phyloP scores from a whole-genome alignment of 768 basidiomycete genomes.

The Tricholoma matsutake region DNA sequence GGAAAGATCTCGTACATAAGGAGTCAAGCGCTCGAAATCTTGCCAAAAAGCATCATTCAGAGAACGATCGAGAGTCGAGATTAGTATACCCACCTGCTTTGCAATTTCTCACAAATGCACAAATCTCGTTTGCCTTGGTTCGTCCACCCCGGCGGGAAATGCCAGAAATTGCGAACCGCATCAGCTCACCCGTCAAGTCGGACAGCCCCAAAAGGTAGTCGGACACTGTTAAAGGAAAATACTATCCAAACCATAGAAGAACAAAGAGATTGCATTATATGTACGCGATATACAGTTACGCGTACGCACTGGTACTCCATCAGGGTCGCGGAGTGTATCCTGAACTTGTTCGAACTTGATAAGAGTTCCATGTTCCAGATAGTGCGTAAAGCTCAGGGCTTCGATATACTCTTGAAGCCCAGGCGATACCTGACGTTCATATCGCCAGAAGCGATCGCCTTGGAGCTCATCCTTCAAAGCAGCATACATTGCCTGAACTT shows the following conservation, averaged over 20 bases:
- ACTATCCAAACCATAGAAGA: conserved; percentile 41
- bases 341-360: conserved; percentile 72
- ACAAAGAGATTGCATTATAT: not conserved
- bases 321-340: conserved; percentile 52
- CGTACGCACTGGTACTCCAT: conserved; percentile 60
- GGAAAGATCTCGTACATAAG: conserved; percentile 65
- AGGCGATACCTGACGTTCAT: conserved; percentile 69
- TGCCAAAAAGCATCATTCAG: conserved; percentile 5
- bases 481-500: conserved; percentile 65
- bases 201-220: conserved; percentile 93
- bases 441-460: conserved; percentile 74
- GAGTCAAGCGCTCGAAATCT: conserved; percentile 81
- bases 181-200: conserved; percentile 95
- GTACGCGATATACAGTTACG: not conserved
- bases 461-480: conserved; percentile 57
- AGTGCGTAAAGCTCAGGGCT: conserved; percentile 85
- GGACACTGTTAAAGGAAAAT: conserved; percentile 68
- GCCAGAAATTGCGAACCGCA: conserved; percentile 91
- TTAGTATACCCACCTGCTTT: conserved; percentile 52
- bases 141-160: conserved; percentile 66
- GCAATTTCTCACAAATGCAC: conserved; percentile 69
- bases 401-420: conserved; percentile 97
- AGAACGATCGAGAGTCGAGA: not conserved
- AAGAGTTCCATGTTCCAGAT: conserved; percentile 65
- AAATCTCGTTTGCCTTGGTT: conserved; percentile 57